Percentiles rank a stretch among this genome's conserved stretches.
Conservation (phyloP, 768 basidiomycete genomes). For the Dacryopinax spathularia region DNA sequence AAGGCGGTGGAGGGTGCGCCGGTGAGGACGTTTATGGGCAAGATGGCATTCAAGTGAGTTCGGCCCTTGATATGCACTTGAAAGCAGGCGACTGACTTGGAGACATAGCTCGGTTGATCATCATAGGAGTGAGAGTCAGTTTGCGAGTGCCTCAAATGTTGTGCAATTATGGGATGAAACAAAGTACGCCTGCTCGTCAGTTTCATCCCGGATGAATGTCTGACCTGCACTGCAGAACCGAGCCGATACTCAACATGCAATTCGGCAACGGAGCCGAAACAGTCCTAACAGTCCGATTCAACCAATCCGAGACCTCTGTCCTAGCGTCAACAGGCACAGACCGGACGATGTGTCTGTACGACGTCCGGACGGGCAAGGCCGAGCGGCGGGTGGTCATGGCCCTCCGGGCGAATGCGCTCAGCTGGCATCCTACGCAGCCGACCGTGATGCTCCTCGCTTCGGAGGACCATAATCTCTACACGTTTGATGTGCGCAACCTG, state of each 20-base stretch:
- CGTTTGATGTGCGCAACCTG: constrained; percentile 85
- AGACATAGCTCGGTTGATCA: constrained; percentile 74
- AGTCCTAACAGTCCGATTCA: constrained; percentile 77
- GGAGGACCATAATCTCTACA: constrained; percentile 96
- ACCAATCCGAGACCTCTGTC: constrained; percentile 83
- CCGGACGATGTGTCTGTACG: constrained; percentile 89
- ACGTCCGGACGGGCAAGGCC: constrained; percentile 92
- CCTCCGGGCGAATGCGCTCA: constrained; percentile 76
- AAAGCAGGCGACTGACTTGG: not conserved
- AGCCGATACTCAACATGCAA: constrained; percentile 72
- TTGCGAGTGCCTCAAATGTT: constrained; percentile 83
- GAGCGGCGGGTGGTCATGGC: constrained; percentile 85
- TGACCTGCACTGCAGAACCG: constrained; percentile 38
- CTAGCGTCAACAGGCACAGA: constrained; percentile 93
- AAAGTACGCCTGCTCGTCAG: constrained; percentile 40
- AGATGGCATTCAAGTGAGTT: constrained; percentile 78
- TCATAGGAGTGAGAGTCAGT: constrained; percentile 73
- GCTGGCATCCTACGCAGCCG: constrained; percentile 95
- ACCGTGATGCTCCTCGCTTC: constrained; percentile 87
- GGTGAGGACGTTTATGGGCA: constrained; percentile 64
- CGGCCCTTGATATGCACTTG: not conserved
- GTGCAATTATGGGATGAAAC: constrained; percentile 99
- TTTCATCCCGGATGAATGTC: not conserved
- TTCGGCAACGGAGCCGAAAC: constrained; percentile 83
- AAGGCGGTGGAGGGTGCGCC: constrained; percentile 37